Evolutionary conservation across 345 rosid genomes (phyloP), one percentile per base, ranked within the genome.

Genomic region (thale cress (Arabidopsis thaliana)): DNA sequence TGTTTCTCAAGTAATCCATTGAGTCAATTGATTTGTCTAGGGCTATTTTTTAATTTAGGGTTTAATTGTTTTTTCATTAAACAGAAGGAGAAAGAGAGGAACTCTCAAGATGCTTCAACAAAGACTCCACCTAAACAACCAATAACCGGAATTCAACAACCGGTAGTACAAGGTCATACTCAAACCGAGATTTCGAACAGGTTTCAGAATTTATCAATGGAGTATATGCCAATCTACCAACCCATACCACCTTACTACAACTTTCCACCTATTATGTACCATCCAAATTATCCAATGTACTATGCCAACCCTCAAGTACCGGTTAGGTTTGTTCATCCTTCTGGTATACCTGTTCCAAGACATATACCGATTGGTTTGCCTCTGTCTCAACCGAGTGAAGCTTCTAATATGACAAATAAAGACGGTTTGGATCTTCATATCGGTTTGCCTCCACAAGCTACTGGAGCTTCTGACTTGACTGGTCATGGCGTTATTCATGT

Each of bases 311-410:
- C 50, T 72, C 73, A 71, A 28, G 32, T 28, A 50, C 22, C 11
- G 49, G 36, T 78, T 59, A 65, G 68, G 73, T 65, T 65, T 65
- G 30, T 72, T 58, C 77, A 78, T 51, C 81, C 81, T 41, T 72
- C 81, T 59, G 81, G 77, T 49, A 58, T 78, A 72, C 81, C 81
- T 41, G 57, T 65, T 65, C 77, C 77, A 71, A 71, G 81, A 57
- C 68, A 51, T 57, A 5, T 71, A 58, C 73, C 81, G 34, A 78
- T 72, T 8, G 77, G 67, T 58, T 22, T 65, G 48, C 41, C 73
- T 58, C 73, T 50, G 5, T 24, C 67, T 65, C 68, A 65, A 28
- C 14, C 71, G 11, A 44, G 44, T 69, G 59, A 44, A 24, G 55
- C 56, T 75, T 40, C 74, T 50, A 46, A 45, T 68, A 42, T 68